These are phyloP conservation scores for Penicillium expansum DNA, from an alignment of 2,329 filamentous ascomycete genomes.

Conservation along the genomic window DNA sequence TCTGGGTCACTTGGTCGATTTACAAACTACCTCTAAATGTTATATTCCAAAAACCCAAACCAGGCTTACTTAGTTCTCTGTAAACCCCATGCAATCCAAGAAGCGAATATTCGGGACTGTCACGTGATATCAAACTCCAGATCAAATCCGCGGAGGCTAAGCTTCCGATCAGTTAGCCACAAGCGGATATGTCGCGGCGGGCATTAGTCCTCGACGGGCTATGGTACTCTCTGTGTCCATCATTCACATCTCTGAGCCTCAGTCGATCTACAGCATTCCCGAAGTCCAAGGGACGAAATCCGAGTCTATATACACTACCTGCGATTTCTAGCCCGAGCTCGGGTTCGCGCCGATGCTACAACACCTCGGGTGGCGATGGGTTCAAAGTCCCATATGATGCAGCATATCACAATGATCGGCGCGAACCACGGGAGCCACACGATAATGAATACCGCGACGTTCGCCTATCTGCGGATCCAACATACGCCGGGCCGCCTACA, in stretches of 20 bases:
- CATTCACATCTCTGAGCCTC: constrained; percentile 27
- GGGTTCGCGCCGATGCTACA: constrained; percentile 22
- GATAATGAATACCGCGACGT: background rate
- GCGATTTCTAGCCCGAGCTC: constrained; percentile 7
- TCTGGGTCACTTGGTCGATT: constrained; percentile 25
- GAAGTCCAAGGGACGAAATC: constrained; percentile 9
- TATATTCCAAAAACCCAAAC: constrained; percentile 12
- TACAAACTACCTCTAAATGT: constrained; percentile 15
- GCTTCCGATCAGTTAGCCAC: constrained; percentile 11
- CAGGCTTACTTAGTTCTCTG: background rate
- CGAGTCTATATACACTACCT: constrained; percentile 1
- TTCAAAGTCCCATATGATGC: background rate
- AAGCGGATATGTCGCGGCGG: constrained; percentile 33
- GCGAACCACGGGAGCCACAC: background rate
- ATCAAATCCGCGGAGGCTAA: constrained; percentile 8
- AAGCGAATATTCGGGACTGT: background rate
- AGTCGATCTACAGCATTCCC: constrained; percentile 13
- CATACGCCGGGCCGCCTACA: background rate
- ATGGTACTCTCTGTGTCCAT: constrained; percentile 44
- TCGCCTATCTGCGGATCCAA: background rate
- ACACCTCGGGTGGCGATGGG: constrained; percentile 7
- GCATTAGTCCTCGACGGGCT: constrained; percentile 38
- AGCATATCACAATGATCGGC: background rate
- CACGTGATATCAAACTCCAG: constrained; percentile 16
- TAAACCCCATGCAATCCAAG: background rate